These are phyloP conservation scores for Rhodotorula graminis DNA, from an alignment of 768 basidiomycete species.

Conservation along the genomic window DNA sequence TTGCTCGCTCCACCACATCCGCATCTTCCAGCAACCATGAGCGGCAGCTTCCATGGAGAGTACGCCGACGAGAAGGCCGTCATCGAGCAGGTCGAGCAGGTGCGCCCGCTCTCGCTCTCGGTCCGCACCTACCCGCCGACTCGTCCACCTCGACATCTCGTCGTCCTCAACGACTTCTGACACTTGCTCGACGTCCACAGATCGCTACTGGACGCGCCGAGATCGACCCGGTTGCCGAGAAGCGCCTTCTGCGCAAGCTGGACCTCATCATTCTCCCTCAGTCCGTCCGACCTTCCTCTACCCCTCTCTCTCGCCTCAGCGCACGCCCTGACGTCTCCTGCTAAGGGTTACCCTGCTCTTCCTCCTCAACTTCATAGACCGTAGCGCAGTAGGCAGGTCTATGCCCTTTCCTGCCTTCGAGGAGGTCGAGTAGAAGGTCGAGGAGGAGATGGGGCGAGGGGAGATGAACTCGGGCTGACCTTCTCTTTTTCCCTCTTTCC, in stretches of 20 bases:
- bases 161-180: background rate
- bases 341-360: slow-evolving; percentile 22
- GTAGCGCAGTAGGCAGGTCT: background rate
- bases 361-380: slow-evolving; percentile 37
- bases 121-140: background rate
- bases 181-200: slow-evolving; percentile 6
- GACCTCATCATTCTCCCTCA: slow-evolving; percentile 25
- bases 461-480: too few species aligned
- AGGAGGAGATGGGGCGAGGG: too few species aligned
- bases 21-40: too few species aligned
- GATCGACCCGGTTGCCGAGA: slow-evolving; percentile 20
- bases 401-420: too few species aligned
- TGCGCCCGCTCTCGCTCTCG: background rate
- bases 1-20: background rate
- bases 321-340: too few species aligned
- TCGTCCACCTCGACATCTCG: too few species aligned
- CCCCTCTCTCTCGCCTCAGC: too few species aligned
- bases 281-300: too few species aligned
- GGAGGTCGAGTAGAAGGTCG: too few species aligned
- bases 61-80: slow-evolving; percentile 29
- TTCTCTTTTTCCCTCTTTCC: too few species aligned
- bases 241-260: slow-evolving; percentile 29
- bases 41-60: background rate
- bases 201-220: background rate
- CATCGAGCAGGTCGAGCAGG: slow-evolving; percentile 20